These are phyloP conservation scores for Larix kaempferi DNA, from an alignment of 75 land plant species.

Conservation along the genomic window DNA sequence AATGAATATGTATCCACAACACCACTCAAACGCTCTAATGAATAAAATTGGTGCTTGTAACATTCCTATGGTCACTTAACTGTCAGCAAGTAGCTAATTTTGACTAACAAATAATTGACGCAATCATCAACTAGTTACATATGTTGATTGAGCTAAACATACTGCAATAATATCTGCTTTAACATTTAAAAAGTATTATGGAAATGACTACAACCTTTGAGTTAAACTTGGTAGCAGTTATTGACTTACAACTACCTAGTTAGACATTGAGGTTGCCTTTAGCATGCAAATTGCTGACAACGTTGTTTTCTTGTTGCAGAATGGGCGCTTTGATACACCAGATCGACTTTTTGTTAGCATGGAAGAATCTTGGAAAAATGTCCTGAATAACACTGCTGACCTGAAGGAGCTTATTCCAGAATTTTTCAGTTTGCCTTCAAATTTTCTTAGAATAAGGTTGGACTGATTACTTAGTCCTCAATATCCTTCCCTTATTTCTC, in stretches of 20 bases:
- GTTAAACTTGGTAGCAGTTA: background rate
- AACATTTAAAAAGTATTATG: background rate
- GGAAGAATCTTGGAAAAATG: constrained; percentile 45
- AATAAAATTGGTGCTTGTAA: too few relatives aligned
- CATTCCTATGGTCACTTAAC: too few relatives aligned
- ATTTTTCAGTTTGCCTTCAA: constrained; percentile 36
- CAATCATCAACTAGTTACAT: too few relatives aligned
- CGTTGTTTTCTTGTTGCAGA: constrained; percentile 21
- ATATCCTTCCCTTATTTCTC: background rate
- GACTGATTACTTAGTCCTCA: background rate
- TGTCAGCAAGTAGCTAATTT: too few relatives aligned
- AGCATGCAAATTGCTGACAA: background rate
- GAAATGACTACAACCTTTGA: background rate
- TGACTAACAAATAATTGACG: too few relatives aligned
- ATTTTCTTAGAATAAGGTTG: constrained; percentile 45
- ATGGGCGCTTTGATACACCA: constrained; percentile 55
- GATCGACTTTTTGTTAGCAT: constrained; percentile 46
- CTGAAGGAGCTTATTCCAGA: constrained; percentile 51
- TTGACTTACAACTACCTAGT: background rate
- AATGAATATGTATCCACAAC: too few relatives aligned
- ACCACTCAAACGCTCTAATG: too few relatives aligned
- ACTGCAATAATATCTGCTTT: background rate
- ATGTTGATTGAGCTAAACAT: too few relatives aligned
- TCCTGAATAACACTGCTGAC: constrained; percentile 43
- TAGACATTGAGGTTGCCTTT: background rate